Evolutionary conservation across 148 eudicot species (phyloP), one percentile per base, ranked within the genome.

Genomic region (Polygonum aviculare): DNA sequence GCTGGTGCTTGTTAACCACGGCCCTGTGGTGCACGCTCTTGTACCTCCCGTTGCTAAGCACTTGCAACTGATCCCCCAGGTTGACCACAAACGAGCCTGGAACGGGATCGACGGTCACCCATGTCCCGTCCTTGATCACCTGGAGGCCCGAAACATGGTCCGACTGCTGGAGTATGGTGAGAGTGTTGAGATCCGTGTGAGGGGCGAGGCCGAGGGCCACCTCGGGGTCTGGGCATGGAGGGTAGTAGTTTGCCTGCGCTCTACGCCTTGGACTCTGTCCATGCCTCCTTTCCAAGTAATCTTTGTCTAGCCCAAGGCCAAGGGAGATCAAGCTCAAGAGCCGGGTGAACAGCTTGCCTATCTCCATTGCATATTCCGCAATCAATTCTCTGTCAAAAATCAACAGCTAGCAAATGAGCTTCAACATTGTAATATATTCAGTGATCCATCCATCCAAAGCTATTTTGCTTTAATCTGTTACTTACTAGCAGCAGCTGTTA

Each of bases 241-340:
- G 87, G 76, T 81, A 84, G 77, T 84, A 84, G 82, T 84, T 84
- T 36, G 82, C 82, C 75, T 84, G 87, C 22, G 79, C 77, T 14
- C 78, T 77, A 3, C 76, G 62, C 26, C 19, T 10, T 3, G 78
- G 78, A 2, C 57, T 74, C 48, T 79, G 39, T 19, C 82, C 80
- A 12, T 77, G 21, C n/a, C 41, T 75, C 45, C 14, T 78, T 76
- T 80, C 41, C 35, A 80, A 21, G 44, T 75, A 75, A 38, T 80
- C 85, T 41, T 73, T 40, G 31, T 80, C 75, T 38, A 83, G 67
- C n/a, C 83, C 85, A 4, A 80, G 81, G 38, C 83, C 74, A 62
- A 54, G 79, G n/a, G 85, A 83, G 40, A 83, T 70, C 79, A 83
- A 51, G 69, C 80, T 77, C 31, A 83, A 38, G 14, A 83, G 60